Evolutionary conservation across 768 basidiomycete genomes (phyloP), one percentile per base, ranked within the genome.

Genomic region (Boletales sp.): DNA sequence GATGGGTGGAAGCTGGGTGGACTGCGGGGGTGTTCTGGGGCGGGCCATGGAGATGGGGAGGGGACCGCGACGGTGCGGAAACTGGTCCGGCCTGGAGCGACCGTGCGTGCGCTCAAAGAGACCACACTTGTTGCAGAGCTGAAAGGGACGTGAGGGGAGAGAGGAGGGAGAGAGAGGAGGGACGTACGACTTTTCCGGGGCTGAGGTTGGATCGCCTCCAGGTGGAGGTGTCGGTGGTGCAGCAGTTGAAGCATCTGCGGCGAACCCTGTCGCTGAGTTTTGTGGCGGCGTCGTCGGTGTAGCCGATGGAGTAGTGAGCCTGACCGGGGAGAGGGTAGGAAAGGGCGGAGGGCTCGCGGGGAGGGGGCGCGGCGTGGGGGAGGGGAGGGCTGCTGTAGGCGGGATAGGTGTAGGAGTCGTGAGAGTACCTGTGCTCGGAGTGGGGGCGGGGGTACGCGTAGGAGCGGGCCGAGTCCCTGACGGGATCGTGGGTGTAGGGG

Each of bases 91-190:
- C 37, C 88, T 74, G 10, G 87, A 83, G 14, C 85, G 79, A 13
- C 85, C 86, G 66, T 90, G 87, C 0, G 87, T 90, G 38, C 87
- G 79, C 66, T 90, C 87, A 55, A 89, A 90, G 5, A 90, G 68
- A 14, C 87, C 87, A 58, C 87, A 90, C 63, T 90, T 90, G 74
- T 74, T 72, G 61, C 70, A 72, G 33, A 78, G 67, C 76, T 78
- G 21, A 21, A 21, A 21, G 21, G n/a, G n/a, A n/a, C n/a, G 4
- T 21, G 21, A 21, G 21, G 2, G 4, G 21, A 21, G 21, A 4
- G 21, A 21, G 4, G 21, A 21, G 21, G 21, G 21, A 21, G 2
- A 4, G 21, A 21, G 4, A 2, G 4, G 50, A 28, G 28, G 33
- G 7, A 58, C 78, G 50, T 55, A 78, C 78, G 57, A 90, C 88